phyloP scores from a whole-genome alignment of 225 moss, liverwort and hornwort genomes.

The Physcomitrium patens region DNA sequence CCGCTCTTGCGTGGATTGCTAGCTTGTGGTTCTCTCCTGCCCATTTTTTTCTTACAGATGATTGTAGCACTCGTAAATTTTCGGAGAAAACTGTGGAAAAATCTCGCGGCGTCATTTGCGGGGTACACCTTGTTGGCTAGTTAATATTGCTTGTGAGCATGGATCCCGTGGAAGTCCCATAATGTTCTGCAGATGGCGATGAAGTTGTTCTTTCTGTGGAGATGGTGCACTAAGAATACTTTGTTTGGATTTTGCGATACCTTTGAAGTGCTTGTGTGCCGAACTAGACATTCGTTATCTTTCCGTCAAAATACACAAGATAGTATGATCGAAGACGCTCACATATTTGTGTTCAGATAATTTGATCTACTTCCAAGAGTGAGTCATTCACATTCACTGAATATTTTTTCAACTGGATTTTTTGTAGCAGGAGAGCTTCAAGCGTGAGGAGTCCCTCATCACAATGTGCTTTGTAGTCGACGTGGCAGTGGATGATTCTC shows the following conservation, averaged over 20 bases:
- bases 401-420: background rate
- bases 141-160: background rate
- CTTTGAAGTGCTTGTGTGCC: background rate
- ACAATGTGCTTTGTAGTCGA: conserved; percentile 38
- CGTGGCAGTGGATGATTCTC: conserved; percentile 42
- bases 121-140: background rate
- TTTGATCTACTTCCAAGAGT: background rate
- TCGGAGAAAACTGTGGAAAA: no score
- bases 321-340: background rate
- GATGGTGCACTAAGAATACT: background rate
- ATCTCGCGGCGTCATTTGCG: background rate
- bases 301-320: no score
- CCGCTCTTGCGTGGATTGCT: no score
- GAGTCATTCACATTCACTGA: background rate
- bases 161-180: background rate
- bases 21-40: no score
- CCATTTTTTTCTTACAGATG: background rate
- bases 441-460: conserved; percentile 6
- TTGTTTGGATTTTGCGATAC: background rate
- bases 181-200: no score
- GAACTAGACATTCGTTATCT: no score
- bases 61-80: background rate
- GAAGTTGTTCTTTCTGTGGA: background rate
- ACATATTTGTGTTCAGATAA: background rate
- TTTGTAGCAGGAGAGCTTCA: conserved; percentile 21